Percentiles rank a stretch among this genome's conserved stretches.
Evolutionary conservation across 345 rosid species (phyloP).

Genomic region (Microcos paniculata): DNA sequence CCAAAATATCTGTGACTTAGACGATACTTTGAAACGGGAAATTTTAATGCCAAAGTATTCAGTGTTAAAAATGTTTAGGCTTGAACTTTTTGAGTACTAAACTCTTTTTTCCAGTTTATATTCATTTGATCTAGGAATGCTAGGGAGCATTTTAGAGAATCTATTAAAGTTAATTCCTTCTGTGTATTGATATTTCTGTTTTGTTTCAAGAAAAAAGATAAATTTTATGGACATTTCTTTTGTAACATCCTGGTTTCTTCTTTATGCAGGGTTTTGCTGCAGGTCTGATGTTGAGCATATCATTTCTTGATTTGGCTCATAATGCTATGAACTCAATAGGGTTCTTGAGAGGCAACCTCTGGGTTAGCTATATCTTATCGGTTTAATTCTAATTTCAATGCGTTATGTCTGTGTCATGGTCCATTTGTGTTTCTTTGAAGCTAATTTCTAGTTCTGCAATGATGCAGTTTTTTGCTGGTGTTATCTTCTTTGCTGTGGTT

Average conservation of each 20-base stretch:
- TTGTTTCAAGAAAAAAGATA: neutral
- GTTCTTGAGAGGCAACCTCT: slow-evolving; percentile 89
- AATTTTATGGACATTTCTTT: slow-evolving; percentile 1
- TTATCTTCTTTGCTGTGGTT: slow-evolving; percentile 76
- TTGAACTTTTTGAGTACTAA: neutral
- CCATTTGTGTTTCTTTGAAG: slow-evolving; percentile 13
- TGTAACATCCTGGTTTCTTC: slow-evolving; percentile 22
- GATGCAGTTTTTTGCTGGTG: slow-evolving; percentile 90
- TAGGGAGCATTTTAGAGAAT: neutral
- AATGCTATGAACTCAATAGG: slow-evolving; percentile 97
- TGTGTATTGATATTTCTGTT: neutral
- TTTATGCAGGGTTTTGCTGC: slow-evolving; percentile 92
- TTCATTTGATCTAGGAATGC: slow-evolving; percentile 4
- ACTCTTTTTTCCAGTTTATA: neutral
- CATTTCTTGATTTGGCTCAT: slow-evolving; percentile 95
- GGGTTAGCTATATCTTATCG: slow-evolving; percentile 58
- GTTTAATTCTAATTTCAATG: slow-evolving; percentile 15
- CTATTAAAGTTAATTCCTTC: slow-evolving; percentile 6
- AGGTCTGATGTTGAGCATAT: slow-evolving; percentile 96
- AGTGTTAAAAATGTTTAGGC: neutral
- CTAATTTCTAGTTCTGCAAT: slow-evolving; percentile 31
- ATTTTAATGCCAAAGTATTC: neutral
- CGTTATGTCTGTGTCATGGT: slow-evolving; percentile 4
- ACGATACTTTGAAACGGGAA: neutral
- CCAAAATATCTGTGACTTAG: neutral